Evolutionary conservation across 305 asterid genomes (phyloP), one percentile per base, ranked within the genome.

Genomic region (Fraxinus dipetala): DNA sequence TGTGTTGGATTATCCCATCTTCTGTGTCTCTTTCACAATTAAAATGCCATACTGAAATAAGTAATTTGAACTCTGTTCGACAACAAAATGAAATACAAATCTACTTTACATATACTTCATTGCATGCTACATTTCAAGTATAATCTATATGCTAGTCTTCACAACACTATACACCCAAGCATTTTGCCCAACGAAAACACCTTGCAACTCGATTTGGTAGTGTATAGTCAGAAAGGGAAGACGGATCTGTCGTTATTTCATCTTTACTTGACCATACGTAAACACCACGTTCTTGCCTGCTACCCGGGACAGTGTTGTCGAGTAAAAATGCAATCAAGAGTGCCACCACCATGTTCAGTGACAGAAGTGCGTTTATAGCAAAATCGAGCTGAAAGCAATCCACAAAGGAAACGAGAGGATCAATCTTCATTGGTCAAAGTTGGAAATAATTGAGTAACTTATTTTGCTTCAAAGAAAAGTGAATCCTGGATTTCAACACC

Each of bases 221-320:
- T 35, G 86, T 56, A 81, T 96, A 94, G 75, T 89, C 92, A 8
- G 90, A 87, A n/a, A 92, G 89, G 22, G 90, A 86, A 83, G 96
- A 86, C 48, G 97, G 91, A 81, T 93, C 92, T 31, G 88, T 30
- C 26, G 76, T 81, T 73, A 92, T 30, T 75, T 94, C 98, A 85
- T 92, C 93, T 26, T 89, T 84, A 61, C 79, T 84, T 6, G 99
- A 96, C 99, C 99, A 96, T 70, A 83, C 72, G 90, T 96, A 96
- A 38, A 87, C 97, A 40, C 97, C 98, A 40, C 98, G 91, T 80
- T 94, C 98, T 86, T 93, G 97, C 83, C 82, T 87, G 88, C 92
- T 94, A 38, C 98, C 98, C 0, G 99, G 99, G 80, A 90, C 98
- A 0, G 98, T 94, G 89, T 94, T 96, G 89, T 96, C 99, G 77